Base-by-base conservation (phyloP, 371 early-diverging fungal species). In the Mucor lusitanicus region DNA sequence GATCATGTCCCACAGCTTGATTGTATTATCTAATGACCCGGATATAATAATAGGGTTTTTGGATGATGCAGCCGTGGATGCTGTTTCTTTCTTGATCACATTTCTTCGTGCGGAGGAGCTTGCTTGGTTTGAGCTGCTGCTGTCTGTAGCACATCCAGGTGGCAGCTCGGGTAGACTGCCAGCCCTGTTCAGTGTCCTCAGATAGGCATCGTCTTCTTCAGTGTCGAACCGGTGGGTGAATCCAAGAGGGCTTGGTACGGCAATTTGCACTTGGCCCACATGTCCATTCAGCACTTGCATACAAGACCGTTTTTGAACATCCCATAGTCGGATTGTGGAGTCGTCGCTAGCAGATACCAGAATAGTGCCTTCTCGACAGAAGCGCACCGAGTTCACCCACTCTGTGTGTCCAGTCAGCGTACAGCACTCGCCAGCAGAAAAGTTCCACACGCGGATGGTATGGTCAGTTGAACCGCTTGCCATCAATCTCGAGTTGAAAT, bases 371-470 rank as follows among this genome's bases (percentile, higher is more conserved):
- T 85, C 87, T 59, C 86, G 85, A 55, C 72, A 78, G 21, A 98
- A 82, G 30, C 86, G 86, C 12, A 98, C 95, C n/a, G 87, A 85
- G 74, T 95, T 97, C 50, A 97, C 94, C 87, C 89, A 87, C 72
- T 94, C 95, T 0, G 85, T 82, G 65, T 97, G 97, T 1, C 97
- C 98, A 3, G 77, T 80, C 23, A 98, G 80, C 0, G 88, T 87
- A 60, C 91, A 90, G 68, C 91, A 90, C 63, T 91, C 88, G 19
- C 93, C 94, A 3, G 92, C 86, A 8, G 84, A 85, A 67, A 96
- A 88, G 69, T 97, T 94, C 95, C 95, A 98, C 6, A 98, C 89
- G 25, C 93, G 91, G 62, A 99, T 93, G 1, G 89, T 89, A 55
- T 91, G 90, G 71, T 97, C 97, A 8, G 88, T 93, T 2, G 94